Percentiles rank a stretch among this genome's conserved stretches.
phyloP scores from a whole-genome alignment of 106 monocot species.

The Dendrobium huoshanense region DNA sequence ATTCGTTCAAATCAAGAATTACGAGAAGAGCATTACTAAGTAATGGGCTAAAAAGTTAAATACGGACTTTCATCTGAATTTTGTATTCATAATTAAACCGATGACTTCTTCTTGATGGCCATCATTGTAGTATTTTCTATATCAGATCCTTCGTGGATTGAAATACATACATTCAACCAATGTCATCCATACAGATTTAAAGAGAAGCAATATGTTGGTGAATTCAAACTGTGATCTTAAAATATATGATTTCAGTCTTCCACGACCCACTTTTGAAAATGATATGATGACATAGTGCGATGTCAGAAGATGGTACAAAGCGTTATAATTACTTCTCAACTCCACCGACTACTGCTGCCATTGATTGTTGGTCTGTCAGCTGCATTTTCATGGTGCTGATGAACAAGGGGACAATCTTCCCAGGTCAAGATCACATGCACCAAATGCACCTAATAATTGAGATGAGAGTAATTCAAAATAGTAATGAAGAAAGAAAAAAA shows the following conservation, averaged over 20 bases:
- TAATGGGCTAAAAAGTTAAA: not conserved
- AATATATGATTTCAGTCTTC: slow-evolving; percentile 92
- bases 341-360: slow-evolving; percentile 91
- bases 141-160: slow-evolving; percentile 91
- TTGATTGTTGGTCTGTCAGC: slow-evolving; percentile 94
- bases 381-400: slow-evolving; percentile 97
- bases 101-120: not conserved
- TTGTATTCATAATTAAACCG: not conserved
- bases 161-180: slow-evolving; percentile 96
- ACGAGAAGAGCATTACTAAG: slow-evolving; percentile 29
- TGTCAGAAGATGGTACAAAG: slow-evolving; percentile 92
- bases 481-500: not conserved
- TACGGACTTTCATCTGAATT: not conserved
- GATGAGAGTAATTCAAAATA: slow-evolving; percentile 21
- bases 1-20: slow-evolving; percentile 35
- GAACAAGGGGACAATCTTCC: slow-evolving; percentile 72
- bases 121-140: slow-evolving; percentile 76
- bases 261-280: slow-evolving; percentile 71
- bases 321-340: slow-evolving; percentile 73
- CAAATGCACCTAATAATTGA: slow-evolving; percentile 87
- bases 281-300: slow-evolving; percentile 93
- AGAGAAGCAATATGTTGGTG: slow-evolving; percentile 85
- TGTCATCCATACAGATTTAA: slow-evolving; percentile 90
- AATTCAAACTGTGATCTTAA: slow-evolving; percentile 88
- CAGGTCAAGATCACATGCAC: slow-evolving; percentile 92